phyloP scores from a whole-genome alignment of 1,139 yeast species.

The Hanseniaspora uvarum region DNA sequence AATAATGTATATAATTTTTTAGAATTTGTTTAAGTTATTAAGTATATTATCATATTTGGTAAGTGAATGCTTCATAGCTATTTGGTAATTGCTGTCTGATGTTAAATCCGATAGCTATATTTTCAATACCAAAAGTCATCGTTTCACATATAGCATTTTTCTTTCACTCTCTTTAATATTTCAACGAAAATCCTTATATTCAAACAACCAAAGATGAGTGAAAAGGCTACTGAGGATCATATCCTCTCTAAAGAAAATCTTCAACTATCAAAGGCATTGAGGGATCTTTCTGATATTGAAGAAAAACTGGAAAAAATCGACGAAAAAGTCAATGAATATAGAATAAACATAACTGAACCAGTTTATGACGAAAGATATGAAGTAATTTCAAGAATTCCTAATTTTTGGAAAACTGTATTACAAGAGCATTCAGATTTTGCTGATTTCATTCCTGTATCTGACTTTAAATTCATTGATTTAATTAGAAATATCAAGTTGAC shows the following conservation, averaged over 20 bases:
- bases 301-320: slow-evolving; percentile 47
- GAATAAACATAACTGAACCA: slow-evolving; percentile 43
- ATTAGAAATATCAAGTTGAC: slow-evolving; percentile 48
- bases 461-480: slow-evolving; percentile 54
- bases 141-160: too few species aligned
- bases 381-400: slow-evolving; percentile 43
- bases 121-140: too few species aligned
- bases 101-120: background rate
- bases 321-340: slow-evolving; percentile 41
- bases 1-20: background rate
- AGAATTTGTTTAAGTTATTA: too few species aligned
- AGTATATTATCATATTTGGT: too few species aligned
- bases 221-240: slow-evolving; percentile 8
- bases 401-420: slow-evolving; percentile 66
- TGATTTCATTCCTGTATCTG: slow-evolving; percentile 56
- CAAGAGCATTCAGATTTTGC: slow-evolving; percentile 71
- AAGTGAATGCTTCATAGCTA: too few species aligned
- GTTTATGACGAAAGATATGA: slow-evolving; percentile 43
- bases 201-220: slow-evolving; percentile 1
- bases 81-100: too few species aligned
- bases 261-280: slow-evolving; percentile 27
- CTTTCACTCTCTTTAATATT: too few species aligned
- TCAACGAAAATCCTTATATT: background rate
- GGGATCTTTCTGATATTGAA: slow-evolving; percentile 46
- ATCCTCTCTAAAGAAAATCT: slow-evolving; percentile 7